Conservation (phyloP, 805 yeast species). For the Myxozyma neglecta region DNA sequence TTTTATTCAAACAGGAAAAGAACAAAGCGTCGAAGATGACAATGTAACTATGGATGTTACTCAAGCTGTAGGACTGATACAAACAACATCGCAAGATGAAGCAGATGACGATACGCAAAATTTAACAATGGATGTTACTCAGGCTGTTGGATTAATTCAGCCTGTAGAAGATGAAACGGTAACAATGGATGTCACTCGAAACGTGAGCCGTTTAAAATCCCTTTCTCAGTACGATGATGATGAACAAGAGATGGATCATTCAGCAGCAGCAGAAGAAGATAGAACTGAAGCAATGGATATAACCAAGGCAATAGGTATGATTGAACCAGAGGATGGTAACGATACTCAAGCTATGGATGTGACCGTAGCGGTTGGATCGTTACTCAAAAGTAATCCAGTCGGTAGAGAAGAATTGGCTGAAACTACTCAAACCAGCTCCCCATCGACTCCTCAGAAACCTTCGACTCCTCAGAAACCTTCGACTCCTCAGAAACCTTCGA, state of each 20-base stretch:
- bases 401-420: not conserved
- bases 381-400: not conserved
- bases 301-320: conserved; percentile 17
- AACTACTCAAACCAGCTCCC: not conserved
- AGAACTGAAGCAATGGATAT: conserved; percentile 1
- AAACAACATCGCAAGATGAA: not conserved
- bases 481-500: not conserved
- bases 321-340: conserved; percentile 1
- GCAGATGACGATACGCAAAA: conserved; percentile 4
- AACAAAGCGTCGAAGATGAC: conserved; percentile 5
- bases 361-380: conserved; percentile 20
- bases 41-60: conserved; percentile 32
- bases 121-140: conserved; percentile 21
- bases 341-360: conserved; percentile 25
- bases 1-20: not conserved
- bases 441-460: not conserved
- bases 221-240: not conserved
- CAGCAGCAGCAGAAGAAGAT: conserved; percentile 1
- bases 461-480: not conserved
- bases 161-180: conserved; percentile 4
- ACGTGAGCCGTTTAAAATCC: conserved; percentile 8
- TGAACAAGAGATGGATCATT: not conserved
- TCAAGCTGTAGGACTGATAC: conserved; percentile 27
- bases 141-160: conserved; percentile 19
- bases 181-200: conserved; percentile 23